Base-by-base conservation (phyloP, 306 rosid genomes). In the Vicia sativa region DNA sequence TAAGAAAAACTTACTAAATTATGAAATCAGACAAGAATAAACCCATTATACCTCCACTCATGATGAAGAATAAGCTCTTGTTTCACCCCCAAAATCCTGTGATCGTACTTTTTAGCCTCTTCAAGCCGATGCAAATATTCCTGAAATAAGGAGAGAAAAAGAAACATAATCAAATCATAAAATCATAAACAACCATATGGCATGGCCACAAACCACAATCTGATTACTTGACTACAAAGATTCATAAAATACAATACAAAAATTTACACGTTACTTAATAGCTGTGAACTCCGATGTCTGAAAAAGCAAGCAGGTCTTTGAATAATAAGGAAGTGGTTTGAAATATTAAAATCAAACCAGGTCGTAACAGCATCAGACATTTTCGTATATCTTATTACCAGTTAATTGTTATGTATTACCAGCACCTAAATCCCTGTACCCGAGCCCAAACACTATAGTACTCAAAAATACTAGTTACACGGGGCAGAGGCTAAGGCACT, bases 101-200 rank as follows among this genome's bases (percentile, higher is more conserved):
- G 98, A 75, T 92, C 98, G 53, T 87, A 92, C 85, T 86, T 89
- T 73, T 92, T 92, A 58, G 98, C 98, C 81, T 92, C 98, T 78
- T 90, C 98, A 77, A 90, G 77, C 53, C 62, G 69, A 19, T 74
- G 15, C 65, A 87, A 67, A 42, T 92, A 92, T 67, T 76, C 84
- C 98, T 92, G 78, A 56, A 79, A 45, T 55, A 55, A 26, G 62
- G 39, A 55, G 16, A 72, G 54, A 79, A 35, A 35, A 31, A 2
- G 35, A 38, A 39, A 18, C 26, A 5, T 21, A 31, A 41, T 71
- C 19, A 69, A 61, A 68, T 35, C 52, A 43, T 71, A 60, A 70
- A 71, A 52, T 46, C 65, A 54, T 48, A 59, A 44, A 16, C 43
- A 74, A 73, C n/a, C 68, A 54, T 42, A 77, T 46, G 45, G 57